phyloP scores from a whole-genome alignment of 2,329 filamentous ascomycete species.

The Xylariales sp. region DNA sequence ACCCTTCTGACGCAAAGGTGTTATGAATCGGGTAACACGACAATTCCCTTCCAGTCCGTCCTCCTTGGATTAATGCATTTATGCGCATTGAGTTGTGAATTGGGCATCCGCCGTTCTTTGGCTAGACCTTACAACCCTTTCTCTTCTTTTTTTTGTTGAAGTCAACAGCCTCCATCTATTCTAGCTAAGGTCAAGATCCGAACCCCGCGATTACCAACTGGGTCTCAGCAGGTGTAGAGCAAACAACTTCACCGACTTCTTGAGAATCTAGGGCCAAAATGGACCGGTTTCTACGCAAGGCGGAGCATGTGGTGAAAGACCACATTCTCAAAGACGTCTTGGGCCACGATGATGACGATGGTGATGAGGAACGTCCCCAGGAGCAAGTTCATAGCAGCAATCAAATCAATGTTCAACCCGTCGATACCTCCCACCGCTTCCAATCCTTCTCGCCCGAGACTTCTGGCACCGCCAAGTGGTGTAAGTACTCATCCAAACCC shows the following conservation, averaged over 20 bases:
- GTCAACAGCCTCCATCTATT: neutral
- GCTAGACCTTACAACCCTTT: neutral
- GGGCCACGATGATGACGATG: constrained; percentile 52
- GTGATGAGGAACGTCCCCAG: constrained; percentile 37
- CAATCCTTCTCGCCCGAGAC: constrained; percentile 79
- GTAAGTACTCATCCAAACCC: constrained; percentile 20
- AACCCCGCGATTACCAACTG: constrained; percentile 5
- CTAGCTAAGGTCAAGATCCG: neutral
- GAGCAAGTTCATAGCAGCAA: constrained; percentile 20
- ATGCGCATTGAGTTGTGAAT: neutral
- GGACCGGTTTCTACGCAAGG: constrained; percentile 58
- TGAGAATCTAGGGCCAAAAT: constrained; percentile 43
- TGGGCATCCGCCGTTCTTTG: neutral
- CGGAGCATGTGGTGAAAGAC: constrained; percentile 53
- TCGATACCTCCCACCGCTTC: constrained; percentile 63
- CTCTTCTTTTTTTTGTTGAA: neutral
- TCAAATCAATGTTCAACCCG: constrained; percentile 47
- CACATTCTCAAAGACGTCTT: constrained; percentile 51
- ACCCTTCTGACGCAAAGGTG: constrained; percentile 23
- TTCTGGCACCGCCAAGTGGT: constrained; percentile 85
- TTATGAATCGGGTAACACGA: constrained; percentile 12
- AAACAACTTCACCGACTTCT: neutral
- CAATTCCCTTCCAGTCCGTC: neutral
- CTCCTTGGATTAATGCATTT: neutral
- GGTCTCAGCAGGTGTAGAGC: neutral